phyloP scores from a whole-genome alignment of 768 basidiomycete species.

The Dioszegia aurantiaca region DNA sequence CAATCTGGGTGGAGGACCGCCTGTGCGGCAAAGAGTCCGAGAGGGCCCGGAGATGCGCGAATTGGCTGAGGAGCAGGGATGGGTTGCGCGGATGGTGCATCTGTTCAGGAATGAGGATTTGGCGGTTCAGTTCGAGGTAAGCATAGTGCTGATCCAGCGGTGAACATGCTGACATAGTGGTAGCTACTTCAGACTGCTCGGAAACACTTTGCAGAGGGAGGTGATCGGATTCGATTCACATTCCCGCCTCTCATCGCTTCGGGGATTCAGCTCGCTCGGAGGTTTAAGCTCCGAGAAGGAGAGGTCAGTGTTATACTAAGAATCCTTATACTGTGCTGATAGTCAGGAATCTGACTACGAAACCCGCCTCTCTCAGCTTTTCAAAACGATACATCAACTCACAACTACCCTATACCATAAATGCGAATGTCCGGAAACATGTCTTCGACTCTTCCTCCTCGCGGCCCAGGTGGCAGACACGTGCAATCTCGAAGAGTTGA shows the following conservation, averaged over 20 bases:
- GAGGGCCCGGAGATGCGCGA: slow-evolving; percentile 71
- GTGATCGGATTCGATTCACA: slow-evolving; percentile 92
- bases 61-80: slow-evolving; percentile 96
- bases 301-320: slow-evolving; percentile 21
- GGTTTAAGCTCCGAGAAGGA: slow-evolving; percentile 80
- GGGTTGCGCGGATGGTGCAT: slow-evolving; percentile 98
- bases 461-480: slow-evolving; percentile 94
- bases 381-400: slow-evolving; percentile 91
- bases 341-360: slow-evolving; percentile 80
- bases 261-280: slow-evolving; percentile 83
- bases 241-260: slow-evolving; percentile 95
- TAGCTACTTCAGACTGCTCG: slow-evolving; percentile 89
- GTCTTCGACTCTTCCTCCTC: slow-evolving; percentile 89
- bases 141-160: no score
- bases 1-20: slow-evolving; percentile 59
- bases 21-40: slow-evolving; percentile 33
- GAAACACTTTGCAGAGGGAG: slow-evolving; percentile 76
- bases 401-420: slow-evolving; percentile 88
- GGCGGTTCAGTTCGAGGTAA: slow-evolving; percentile 82
- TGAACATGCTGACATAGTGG: neutral
- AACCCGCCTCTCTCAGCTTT: slow-evolving; percentile 75
- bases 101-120: slow-evolving; percentile 83
- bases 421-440: slow-evolving; percentile 82
- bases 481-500: slow-evolving; percentile 89
- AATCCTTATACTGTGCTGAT: slow-evolving; percentile 3